Evolutionary conservation across 2,329 filamentous ascomycete genomes (phyloP), one percentile per base, ranked within the genome.

Genomic region (Alternaria ethzedia): DNA sequence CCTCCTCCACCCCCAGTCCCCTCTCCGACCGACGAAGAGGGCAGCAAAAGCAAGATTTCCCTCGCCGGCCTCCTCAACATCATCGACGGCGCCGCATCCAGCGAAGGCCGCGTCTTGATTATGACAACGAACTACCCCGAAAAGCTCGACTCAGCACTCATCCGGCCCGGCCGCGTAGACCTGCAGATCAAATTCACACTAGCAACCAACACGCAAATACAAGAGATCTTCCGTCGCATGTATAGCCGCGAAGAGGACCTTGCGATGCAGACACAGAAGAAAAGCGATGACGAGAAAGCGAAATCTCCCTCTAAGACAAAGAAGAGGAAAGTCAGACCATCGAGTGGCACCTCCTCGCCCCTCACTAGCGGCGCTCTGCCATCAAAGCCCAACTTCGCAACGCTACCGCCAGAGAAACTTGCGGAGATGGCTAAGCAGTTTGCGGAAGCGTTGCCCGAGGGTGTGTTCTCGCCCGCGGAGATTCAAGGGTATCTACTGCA

Each of bases 61-160:
- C 85, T 96, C 3, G 92, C 91, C 0, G 92, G 92, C 1, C 85
- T 96, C 1, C 85, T 96, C 55, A 96, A 96, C 78, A 90, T 91
- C 61, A 93, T 96, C 44, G 92, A 96, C 72, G 91, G 93, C 58
- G 91, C 94, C 1, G 91, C 90, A 1, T 91, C 89, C 4, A 91
- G 92, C 70, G 92, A 95, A 80, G 92, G 62, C 6, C 55, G 62
- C 6, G 64, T 77, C 9, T 54, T 78, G 3, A 66, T 77, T 41
- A 77, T 76, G 73, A 77, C 75, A 1, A 71, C 70, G 1, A 77
- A 77, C 57, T 64, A 54, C 11, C 66, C 68, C 3, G 67, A 75
- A n/a, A 59, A 57, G 2, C 65, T 78, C 3, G 75, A 78, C 30
- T 85, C 86, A 65, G 88, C 88, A 0, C 82, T 90, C 17, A 88